These are phyloP conservation scores for Candida patagonica DNA, from an alignment of 805 yeast species.

Conservation along the genomic window DNA sequence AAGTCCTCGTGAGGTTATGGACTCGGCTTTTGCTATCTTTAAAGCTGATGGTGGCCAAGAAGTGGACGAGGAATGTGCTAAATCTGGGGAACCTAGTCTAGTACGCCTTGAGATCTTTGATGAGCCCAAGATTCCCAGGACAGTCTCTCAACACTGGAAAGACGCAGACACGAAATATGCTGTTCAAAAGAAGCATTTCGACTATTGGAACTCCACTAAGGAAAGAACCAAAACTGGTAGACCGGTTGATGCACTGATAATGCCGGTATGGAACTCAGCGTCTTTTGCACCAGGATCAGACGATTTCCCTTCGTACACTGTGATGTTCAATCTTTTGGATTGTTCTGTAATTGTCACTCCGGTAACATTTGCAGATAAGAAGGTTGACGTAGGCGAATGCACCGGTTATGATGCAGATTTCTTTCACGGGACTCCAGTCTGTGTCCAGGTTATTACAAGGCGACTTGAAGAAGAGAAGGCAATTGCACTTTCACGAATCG, in stretches of 20 bases:
- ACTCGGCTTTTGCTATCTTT: not conserved
- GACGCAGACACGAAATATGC: constrained; percentile 5
- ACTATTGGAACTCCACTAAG: constrained; percentile 4
- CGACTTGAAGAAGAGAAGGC: constrained; percentile 51
- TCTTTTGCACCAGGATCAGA: not conserved
- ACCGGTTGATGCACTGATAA: constrained; percentile 5
- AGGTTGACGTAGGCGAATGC: constrained; percentile 34
- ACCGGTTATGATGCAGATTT: constrained; percentile 28
- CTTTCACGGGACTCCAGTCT: constrained; percentile 33
- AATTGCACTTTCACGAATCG: constrained; percentile 16
- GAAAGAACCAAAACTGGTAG: constrained; percentile 4
- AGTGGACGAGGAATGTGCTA: constrained; percentile 6
- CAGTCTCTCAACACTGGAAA: constrained; percentile 3
- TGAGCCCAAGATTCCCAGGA: not conserved
- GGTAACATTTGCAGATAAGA: constrained; percentile 26
- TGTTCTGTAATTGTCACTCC: constrained; percentile 15
- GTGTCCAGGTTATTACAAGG: constrained; percentile 48
- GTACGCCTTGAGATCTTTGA: constrained; percentile 2
- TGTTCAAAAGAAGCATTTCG: constrained; percentile 2
- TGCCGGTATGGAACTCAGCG: not conserved
- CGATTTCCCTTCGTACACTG: not conserved
- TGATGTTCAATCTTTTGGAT: constrained; percentile 10
- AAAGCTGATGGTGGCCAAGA: constrained; percentile 11
- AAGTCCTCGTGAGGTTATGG: not conserved
- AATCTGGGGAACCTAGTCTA: constrained; percentile 12